A percentile compares a stretch with the other conserved stretches of the same genome.
Evolutionary conservation across 805 yeast species (phyloP).

Genomic region (Hemisphaericaspora nanyangensis): DNA sequence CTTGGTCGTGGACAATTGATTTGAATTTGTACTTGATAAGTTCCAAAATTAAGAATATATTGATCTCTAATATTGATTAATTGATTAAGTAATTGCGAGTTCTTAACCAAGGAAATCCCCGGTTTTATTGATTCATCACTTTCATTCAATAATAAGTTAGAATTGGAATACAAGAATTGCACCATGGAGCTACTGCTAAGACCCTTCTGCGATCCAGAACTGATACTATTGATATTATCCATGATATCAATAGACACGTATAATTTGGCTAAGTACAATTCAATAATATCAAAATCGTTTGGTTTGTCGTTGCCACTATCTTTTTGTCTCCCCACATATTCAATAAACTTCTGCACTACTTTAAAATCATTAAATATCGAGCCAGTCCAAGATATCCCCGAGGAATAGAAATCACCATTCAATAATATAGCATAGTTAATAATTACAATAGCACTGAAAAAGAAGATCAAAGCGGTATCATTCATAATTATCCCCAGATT

Average conservation of each 20-base stretch:
- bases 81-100: conserved; percentile 10
- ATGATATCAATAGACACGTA: conserved; percentile 44
- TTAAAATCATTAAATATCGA: conserved; percentile 58
- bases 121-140: conserved; percentile 1
- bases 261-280: conserved; percentile 38
- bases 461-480: conserved; percentile 24
- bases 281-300: conserved; percentile 20
- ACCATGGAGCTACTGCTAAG: conserved; percentile 11
- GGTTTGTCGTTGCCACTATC: conserved; percentile 2
- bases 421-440: conserved; percentile 55
- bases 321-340: conserved; percentile 28
- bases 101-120: conserved; percentile 13
- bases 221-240: conserved; percentile 28
- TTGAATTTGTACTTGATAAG: neutral
- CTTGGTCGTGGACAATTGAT: neutral
- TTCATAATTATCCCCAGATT: conserved; percentile 15
- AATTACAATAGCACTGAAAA: conserved; percentile 27
- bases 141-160: neutral
- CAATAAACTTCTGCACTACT: conserved; percentile 42
- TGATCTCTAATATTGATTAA: conserved; percentile 14
- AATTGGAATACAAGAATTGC: neutral
- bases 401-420: conserved; percentile 57
- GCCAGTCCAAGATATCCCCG: conserved; percentile 50
- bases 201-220: conserved; percentile 29
- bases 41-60: conserved; percentile 1